Evolutionary conservation across 2,329 filamentous ascomycete species (phyloP).

Genomic region (Exophiala sp.): DNA sequence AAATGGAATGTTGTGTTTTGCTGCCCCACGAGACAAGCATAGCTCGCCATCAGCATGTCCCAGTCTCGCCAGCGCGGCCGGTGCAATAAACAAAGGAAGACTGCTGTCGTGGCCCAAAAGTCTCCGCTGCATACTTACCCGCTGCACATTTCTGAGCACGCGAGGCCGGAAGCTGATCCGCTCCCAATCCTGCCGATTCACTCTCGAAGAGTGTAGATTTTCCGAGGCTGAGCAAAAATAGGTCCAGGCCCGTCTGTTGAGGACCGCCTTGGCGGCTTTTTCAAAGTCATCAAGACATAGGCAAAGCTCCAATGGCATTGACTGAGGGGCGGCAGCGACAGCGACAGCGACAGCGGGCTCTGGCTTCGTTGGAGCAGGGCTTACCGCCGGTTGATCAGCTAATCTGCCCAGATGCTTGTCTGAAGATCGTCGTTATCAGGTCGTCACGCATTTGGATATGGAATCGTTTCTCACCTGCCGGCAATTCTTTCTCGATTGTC

Average conservation of each 20-base stretch:
- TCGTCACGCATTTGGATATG: background rate
- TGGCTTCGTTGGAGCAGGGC: background rate
- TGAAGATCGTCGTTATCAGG: no score
- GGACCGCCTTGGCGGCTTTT: background rate
- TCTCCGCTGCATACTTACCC: slow-evolving; percentile 13
- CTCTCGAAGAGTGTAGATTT: slow-evolving; percentile 15
- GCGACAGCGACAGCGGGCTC: background rate
- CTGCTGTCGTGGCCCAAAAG: slow-evolving; percentile 34
- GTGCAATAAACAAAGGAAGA: slow-evolving; percentile 38
- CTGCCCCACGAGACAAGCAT: slow-evolving; percentile 35
- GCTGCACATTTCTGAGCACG: slow-evolving; percentile 39
- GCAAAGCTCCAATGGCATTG: slow-evolving; percentile 6
- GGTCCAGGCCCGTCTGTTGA: slow-evolving; percentile 4
- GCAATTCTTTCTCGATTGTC: slow-evolving; percentile 32
- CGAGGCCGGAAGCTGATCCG: slow-evolving; percentile 38
- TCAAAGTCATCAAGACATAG: slow-evolving; percentile 12
- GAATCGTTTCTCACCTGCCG: slow-evolving; percentile 28
- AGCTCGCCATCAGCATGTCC: slow-evolving; percentile 35
- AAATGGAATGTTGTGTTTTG: slow-evolving; percentile 34
- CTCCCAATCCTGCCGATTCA: slow-evolving; percentile 22
- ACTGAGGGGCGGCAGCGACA: no score
- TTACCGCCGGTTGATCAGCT: slow-evolving; percentile 35
- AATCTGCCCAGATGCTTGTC: slow-evolving; percentile 7
- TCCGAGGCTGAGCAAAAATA: slow-evolving; percentile 11
- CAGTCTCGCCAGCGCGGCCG: slow-evolving; percentile 35